Conservation (phyloP, 2,329 filamentous ascomycete genomes). For the Nannizziopsis barbatae region DNA sequence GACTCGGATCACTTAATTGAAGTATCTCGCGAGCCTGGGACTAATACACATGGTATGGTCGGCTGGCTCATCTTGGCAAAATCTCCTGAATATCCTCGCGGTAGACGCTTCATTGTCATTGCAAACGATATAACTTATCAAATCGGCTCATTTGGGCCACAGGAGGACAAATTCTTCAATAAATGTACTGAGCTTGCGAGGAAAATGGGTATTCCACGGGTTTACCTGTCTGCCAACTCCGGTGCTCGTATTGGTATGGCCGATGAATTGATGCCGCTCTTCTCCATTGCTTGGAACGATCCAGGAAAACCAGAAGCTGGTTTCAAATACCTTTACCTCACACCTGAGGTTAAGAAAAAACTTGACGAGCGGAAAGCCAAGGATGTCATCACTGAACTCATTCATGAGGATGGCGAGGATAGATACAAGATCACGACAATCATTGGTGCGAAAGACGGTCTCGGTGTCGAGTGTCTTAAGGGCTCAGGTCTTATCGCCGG, state of each 20-base stretch:
- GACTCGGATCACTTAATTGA: slow-evolving; percentile 86
- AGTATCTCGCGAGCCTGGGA: slow-evolving; percentile 87
- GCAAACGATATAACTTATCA: slow-evolving; percentile 99
- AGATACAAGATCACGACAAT: slow-evolving; percentile 91
- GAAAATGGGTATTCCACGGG: slow-evolving; percentile 86
- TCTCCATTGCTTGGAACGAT: slow-evolving; percentile 95
- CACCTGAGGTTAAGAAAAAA: slow-evolving; percentile 70
- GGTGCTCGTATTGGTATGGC: slow-evolving; percentile 95
- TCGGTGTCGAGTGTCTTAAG: slow-evolving; percentile 93
- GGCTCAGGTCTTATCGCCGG: slow-evolving; percentile 97
- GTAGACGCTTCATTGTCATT: slow-evolving; percentile 86
- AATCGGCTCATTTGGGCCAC: slow-evolving; percentile 93
- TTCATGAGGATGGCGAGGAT: slow-evolving; percentile 76
- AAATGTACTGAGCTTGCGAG: slow-evolving; percentile 96
- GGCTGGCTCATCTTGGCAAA: slow-evolving; percentile 92
- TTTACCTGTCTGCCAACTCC: slow-evolving; percentile 97
- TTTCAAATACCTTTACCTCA: slow-evolving; percentile 96
- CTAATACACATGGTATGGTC: slow-evolving; percentile 96
- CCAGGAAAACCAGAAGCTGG: slow-evolving; percentile 66
- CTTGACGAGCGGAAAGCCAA: slow-evolving; percentile 68
- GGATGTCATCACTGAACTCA: slow-evolving; percentile 75
- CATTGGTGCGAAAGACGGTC: slow-evolving; percentile 83
- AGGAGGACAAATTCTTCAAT: slow-evolving; percentile 96
- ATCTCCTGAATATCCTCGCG: slow-evolving; percentile 89
- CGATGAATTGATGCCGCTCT: slow-evolving; percentile 92